These are phyloP conservation scores for Solanum hybrid DNA, from an alignment of 305 asterid species.

Conservation along the genomic window DNA sequence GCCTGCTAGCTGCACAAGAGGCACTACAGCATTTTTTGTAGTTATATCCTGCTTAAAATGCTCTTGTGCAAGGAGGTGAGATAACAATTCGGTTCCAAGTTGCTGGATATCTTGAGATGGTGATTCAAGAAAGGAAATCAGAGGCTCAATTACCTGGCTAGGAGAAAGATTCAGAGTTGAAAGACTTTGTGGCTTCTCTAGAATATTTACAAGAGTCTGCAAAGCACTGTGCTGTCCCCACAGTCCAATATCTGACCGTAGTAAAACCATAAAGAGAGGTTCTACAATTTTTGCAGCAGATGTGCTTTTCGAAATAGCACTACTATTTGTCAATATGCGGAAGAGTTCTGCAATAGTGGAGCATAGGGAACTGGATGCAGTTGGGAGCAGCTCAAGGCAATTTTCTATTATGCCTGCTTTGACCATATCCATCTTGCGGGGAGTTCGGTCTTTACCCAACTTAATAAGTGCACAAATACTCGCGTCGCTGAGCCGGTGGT, in stretches of 20 bases:
- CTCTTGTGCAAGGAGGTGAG: constrained; percentile 73
- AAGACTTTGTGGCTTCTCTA: constrained; percentile 82
- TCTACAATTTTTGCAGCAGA: constrained; percentile 59
- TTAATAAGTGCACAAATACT: constrained; percentile 71
- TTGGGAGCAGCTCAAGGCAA: constrained; percentile 64
- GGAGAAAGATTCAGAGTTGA: constrained; percentile 59
- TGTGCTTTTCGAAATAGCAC: constrained; percentile 61
- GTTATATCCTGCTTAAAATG: constrained; percentile 78
- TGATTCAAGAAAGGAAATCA: constrained; percentile 63
- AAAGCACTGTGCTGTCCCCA: constrained; percentile 92
- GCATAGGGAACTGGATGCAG: constrained; percentile 63
- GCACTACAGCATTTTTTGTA: constrained; percentile 65
- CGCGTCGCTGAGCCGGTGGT: constrained; percentile 63
- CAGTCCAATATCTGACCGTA: constrained; percentile 54
- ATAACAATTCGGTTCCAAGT: constrained; percentile 73
- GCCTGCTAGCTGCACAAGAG: constrained; percentile 82
- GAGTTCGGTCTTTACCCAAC: constrained; percentile 81
- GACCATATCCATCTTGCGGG: constrained; percentile 83
- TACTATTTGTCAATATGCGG: constrained; percentile 84
- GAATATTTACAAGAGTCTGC: constrained; percentile 79
- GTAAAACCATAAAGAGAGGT: constrained; percentile 67
- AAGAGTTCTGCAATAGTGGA: constrained; percentile 76
- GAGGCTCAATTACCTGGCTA: constrained; percentile 71
- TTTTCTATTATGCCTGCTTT: constrained; percentile 71
- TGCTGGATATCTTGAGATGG: constrained; percentile 84